Percentiles rank a stretch among this genome's conserved stretches.
phyloP scores from a whole-genome alignment of 2,329 filamentous ascomycete genomes.

The Samsoniella hepiali region DNA sequence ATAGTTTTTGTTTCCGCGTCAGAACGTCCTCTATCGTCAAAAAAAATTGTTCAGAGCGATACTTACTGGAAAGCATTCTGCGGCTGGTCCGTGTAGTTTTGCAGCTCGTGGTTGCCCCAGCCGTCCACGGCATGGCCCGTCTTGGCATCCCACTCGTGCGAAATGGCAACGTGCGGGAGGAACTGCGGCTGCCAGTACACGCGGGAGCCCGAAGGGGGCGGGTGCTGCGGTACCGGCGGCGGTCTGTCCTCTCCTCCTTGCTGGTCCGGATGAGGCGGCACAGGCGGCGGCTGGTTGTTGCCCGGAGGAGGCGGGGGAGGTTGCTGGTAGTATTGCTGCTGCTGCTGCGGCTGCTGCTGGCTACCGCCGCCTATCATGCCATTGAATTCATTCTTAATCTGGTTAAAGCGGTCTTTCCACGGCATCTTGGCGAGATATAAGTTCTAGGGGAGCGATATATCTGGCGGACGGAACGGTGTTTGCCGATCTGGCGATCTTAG shows the following conservation, averaged over 20 bases:
- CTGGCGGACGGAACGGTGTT: background rate
- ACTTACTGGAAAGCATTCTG: constrained; percentile 51
- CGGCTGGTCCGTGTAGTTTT: constrained; percentile 51
- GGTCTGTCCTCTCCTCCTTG: constrained; percentile 7
- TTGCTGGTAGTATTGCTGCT: constrained; percentile 21
- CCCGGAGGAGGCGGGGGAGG: constrained; percentile 21
- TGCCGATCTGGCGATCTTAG: background rate
- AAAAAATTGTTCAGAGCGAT: background rate
- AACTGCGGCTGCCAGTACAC: constrained; percentile 55
- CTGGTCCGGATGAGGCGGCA: constrained; percentile 17
- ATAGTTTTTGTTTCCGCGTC: background rate
- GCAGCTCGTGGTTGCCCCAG: constrained; percentile 60
- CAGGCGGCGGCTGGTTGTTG: constrained; percentile 19
- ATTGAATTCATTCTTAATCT: constrained; percentile 38
- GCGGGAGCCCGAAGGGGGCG: constrained; percentile 18
- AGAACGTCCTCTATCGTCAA: background rate
- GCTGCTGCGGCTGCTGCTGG: constrained; percentile 25
- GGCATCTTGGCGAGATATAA: constrained; percentile 26
- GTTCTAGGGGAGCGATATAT: too few relatives aligned
- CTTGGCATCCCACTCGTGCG: constrained; percentile 52
- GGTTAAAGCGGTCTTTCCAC: constrained; percentile 39
- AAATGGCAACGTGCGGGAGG: constrained; percentile 43
- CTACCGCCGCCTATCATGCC: constrained; percentile 28
- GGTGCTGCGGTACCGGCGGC: constrained; percentile 21
- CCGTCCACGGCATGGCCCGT: constrained; percentile 54